Base-by-base conservation (phyloP, 257 asterid species). In the Mitragyna speciosa region DNA sequence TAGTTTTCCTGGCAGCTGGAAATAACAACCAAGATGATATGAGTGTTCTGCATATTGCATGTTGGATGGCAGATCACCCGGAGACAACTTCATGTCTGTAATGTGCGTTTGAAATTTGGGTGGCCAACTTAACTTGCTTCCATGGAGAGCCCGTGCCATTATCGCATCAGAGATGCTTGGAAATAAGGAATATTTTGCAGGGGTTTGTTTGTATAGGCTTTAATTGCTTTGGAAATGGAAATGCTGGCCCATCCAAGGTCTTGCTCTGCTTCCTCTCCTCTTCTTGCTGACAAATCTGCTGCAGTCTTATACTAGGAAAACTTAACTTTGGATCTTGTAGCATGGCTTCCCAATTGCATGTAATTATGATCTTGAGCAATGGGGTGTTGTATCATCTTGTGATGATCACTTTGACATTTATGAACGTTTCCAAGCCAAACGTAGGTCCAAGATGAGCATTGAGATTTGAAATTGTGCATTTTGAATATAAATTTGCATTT, bases 221-320 rank as follows among this genome's bases (percentile, higher is more conserved):
- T 69, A 72, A 69, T 66, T 95, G 83, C 80, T 79, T 90, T n/a
- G 85, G 80, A 6, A 77, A 71, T 6, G 87, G 84, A 83, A 83
- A 70, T 24, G 83, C 85, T 3, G 94, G 92, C 54, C 90, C 94
- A 66, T 93, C 97, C 39, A 89, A 81, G 84, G 94, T 85, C 94
- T 92, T 93, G 71, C 72, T 82, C 81, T 95, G 98, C n/a, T 79
- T 95, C 98, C 76, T 90, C 98, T 80, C 91, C 97, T 98, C 99
- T 93, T 80, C 98, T 85, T n/a, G 85, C 76, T 56, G 91, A 88
- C 81, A 95, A 85, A 82, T 91, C 97, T 80, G 92, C 93, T 1
- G 91, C 81, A 12, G 95, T 92, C 85, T 85, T 95, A 85, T 84
- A 91, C 81, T 92, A 91, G 0, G 97, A 92, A 84, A 95, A 95